Evolutionary conservation across 2,329 filamentous ascomycete species (phyloP).

Genomic region (Trichoderma sp.): DNA sequence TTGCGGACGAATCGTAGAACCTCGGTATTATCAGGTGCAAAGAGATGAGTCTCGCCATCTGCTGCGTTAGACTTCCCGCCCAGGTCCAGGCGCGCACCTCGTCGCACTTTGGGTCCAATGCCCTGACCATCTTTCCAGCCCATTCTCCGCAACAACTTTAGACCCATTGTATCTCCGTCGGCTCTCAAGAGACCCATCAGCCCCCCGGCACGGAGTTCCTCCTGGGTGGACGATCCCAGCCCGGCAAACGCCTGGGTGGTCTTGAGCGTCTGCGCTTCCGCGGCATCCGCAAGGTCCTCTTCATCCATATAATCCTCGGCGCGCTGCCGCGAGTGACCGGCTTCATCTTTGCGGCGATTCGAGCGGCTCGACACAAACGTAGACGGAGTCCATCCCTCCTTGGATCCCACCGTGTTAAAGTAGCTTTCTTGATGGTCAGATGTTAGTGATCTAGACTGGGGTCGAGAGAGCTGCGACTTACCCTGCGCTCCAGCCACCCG

Average conservation of each 20-base stretch:
- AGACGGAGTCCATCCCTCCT: conserved; percentile 94
- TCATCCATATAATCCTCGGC: conserved; percentile 97
- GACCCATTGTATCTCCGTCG: conserved; percentile 79
- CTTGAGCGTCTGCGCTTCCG: conserved; percentile 71
- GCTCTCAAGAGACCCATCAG: conserved; percentile 70
- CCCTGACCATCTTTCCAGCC: conserved; percentile 95
- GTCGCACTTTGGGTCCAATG: conserved; percentile 79
- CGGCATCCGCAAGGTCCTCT: conserved; percentile 84
- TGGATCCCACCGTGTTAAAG: conserved; percentile 96
- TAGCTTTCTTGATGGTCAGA: conserved; percentile 54
- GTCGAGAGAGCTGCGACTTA: conserved; percentile 44
- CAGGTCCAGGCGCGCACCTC: conserved; percentile 64
- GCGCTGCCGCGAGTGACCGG: conserved; percentile 58
- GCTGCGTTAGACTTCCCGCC: conserved; percentile 38
- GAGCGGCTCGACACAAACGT: conserved; percentile 87
- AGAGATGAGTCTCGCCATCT: conserved; percentile 60
- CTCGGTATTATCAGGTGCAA: conserved; percentile 76
- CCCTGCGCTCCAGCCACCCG: conserved; percentile 94
- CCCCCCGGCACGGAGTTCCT: conserved; percentile 46
- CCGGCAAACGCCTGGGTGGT: conserved; percentile 72
- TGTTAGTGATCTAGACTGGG: neutral
- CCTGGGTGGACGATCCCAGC: conserved; percentile 63
- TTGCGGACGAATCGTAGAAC: conserved; percentile 67
- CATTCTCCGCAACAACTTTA: conserved; percentile 84
- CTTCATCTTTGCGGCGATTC: conserved; percentile 67